Base-by-base conservation (phyloP, 2,329 filamentous ascomycete genomes). In the Scedosporium aurantiacum region DNA sequence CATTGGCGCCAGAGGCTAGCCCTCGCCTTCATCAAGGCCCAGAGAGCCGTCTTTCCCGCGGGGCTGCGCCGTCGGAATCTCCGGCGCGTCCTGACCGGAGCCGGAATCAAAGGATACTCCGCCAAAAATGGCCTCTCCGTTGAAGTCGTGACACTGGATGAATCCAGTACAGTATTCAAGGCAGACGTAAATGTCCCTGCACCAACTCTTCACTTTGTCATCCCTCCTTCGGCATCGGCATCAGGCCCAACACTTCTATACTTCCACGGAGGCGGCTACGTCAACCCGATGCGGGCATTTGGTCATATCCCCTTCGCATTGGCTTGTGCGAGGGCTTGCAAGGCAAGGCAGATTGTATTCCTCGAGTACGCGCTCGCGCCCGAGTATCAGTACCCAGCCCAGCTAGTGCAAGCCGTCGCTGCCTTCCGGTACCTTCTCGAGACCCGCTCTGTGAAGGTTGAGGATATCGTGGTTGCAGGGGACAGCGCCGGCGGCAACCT, bases 401-500 rank as follows among this genome's bases (percentile, higher is more conserved):
- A 67, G 55, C 66, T 68, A 2, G 58, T 65, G 7, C 67, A 68
- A 60, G 60, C 62, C 14, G 61, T 62, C 23, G 66, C 64, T 6
- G 61, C 66, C 4, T 58, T 68, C 28, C 64, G 63, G 14, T 60
- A 62, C 25, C 63, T 68, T n/a, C 63, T 67, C 2, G 57, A 63
- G n/a, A 18, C 45, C 41, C 57, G 61, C 23, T 23, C 10, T 3
- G 21, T 64, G 2, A 55, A 43, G 7, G 60, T 63, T 4, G 60
- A 57, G 5, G 63, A 67, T 5, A 63, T 68, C 57, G 62, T 67
- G 14, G 52, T 67, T 23, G 65, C 54, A 2, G 67, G 66, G 18
- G 67, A 68, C 50, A 67, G 65, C 23, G 67, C 66, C 27, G 67
- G 67, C 41, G 67, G 63, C 14, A 63, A 68, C 61, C 61, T 67